These are phyloP conservation scores for Pseudophaeomoniella oleicola DNA, from an alignment of 2,329 filamentous ascomycete genomes.

Conservation along the genomic window DNA sequence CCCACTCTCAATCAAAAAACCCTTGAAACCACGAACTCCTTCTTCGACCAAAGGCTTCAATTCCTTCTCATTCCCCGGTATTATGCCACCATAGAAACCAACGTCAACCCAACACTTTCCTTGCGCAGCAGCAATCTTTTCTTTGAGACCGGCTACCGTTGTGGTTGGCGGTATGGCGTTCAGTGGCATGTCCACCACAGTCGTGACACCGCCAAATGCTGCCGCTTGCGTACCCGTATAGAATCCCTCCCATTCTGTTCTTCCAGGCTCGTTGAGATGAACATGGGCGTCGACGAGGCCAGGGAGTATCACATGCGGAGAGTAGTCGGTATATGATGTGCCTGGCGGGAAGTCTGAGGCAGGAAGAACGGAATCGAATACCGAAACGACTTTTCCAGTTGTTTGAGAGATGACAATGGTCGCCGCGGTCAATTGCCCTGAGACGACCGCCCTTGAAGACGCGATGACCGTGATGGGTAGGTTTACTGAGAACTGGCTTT, in stretches of 20 bases:
- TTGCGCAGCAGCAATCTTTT: slow-evolving; percentile 70
- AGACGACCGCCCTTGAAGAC: slow-evolving; percentile 71
- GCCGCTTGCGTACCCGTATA: slow-evolving; percentile 87
- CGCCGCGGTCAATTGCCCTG: slow-evolving; percentile 61
- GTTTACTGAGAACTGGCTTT: slow-evolving; percentile 1
- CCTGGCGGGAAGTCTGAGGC: slow-evolving; percentile 56
- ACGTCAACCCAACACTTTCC: slow-evolving; percentile 97
- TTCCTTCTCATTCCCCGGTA: slow-evolving; percentile 75
- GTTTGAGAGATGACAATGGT: slow-evolving; percentile 64
- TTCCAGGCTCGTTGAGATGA: slow-evolving; percentile 89
- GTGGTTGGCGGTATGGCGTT: slow-evolving; percentile 96
- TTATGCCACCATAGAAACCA: slow-evolving; percentile 91
- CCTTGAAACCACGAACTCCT: slow-evolving; percentile 91
- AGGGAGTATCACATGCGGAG: slow-evolving; percentile 70
- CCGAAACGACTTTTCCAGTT: slow-evolving; percentile 72
- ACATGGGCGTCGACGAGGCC: slow-evolving; percentile 95
- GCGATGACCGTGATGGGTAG: slow-evolving; percentile 57
- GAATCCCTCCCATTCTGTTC: slow-evolving; percentile 98
- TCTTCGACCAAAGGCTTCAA: slow-evolving; percentile 66
- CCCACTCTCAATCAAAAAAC: slow-evolving; percentile 91
- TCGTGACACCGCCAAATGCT: slow-evolving; percentile 90
- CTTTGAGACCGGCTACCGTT: slow-evolving; percentile 63
- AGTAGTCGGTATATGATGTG: slow-evolving; percentile 68
- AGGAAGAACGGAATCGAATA: slow-evolving; percentile 62
- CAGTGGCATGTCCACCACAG: slow-evolving; percentile 92